phyloP scores from a whole-genome alignment of 441 rosid genomes.

The Erodium trifolium region DNA sequence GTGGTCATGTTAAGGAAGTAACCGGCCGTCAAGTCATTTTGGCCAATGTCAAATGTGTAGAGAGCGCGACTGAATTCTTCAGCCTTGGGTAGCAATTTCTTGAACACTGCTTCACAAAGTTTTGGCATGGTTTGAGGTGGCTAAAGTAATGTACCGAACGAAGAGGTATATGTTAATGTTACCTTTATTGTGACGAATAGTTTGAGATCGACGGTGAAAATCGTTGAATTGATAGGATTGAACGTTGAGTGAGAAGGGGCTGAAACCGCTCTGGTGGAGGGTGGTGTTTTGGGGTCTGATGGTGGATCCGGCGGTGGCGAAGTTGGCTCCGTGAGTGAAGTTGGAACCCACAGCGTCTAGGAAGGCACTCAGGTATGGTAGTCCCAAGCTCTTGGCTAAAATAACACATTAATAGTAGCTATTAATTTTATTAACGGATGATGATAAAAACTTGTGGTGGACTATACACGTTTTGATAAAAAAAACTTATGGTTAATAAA shows the following conservation, averaged over 20 bases:
- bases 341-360: slow-evolving; percentile 60
- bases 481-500: too few relatives aligned
- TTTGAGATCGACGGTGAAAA: slow-evolving; percentile 51
- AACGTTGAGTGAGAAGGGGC: slow-evolving; percentile 60
- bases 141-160: neutral
- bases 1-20: slow-evolving; percentile 50
- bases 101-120: slow-evolving; percentile 27
- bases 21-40: slow-evolving; percentile 66
- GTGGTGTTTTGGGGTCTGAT: slow-evolving; percentile 58
- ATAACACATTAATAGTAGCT: neutral
- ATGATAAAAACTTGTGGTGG: too few relatives aligned
- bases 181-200: slow-evolving; percentile 33
- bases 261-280: slow-evolving; percentile 48
- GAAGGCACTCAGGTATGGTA: slow-evolving; percentile 55
- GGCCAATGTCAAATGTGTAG: slow-evolving; percentile 79
- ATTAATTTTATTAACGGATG: too few relatives aligned
- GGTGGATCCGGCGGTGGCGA: slow-evolving; percentile 73
- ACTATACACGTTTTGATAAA: too few relatives aligned
- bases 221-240: slow-evolving; percentile 46
- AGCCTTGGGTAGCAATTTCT: slow-evolving; percentile 37
- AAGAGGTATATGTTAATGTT: neutral
- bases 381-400: slow-evolving; percentile 41
- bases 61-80: slow-evolving; percentile 44
- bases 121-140: too few relatives aligned
- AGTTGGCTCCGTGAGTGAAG: slow-evolving; percentile 63